These are phyloP conservation scores for Orobanche coerulescens DNA, from an alignment of 257 asterid species.

Conservation along the genomic window DNA sequence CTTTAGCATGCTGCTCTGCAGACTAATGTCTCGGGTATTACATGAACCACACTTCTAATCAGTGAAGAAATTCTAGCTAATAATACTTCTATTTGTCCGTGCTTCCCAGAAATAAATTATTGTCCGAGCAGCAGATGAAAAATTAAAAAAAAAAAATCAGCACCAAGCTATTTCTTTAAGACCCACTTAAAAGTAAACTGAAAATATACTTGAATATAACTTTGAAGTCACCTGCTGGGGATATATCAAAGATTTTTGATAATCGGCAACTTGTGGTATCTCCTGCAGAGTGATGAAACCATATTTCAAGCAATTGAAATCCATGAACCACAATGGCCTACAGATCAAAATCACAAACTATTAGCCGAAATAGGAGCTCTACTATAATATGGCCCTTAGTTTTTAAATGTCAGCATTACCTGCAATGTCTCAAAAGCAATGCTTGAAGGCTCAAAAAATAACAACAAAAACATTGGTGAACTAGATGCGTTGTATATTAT, in stretches of 20 bases:
- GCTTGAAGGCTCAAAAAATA: conserved; percentile 84
- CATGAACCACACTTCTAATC: not conserved
- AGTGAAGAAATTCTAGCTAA: not conserved
- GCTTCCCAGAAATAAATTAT: not conserved
- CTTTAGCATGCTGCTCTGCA: not conserved
- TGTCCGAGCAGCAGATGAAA: not conserved
- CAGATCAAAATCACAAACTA: conserved; percentile 21
- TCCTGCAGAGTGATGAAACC: conserved; percentile 59
- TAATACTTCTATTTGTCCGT: not conserved
- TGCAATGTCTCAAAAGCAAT: conserved; percentile 85
- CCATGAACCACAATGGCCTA: conserved; percentile 87
- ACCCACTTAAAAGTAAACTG: not conserved
- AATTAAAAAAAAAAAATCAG: not conserved
- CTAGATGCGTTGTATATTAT: conserved; percentile 35
- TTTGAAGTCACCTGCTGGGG: conserved; percentile 50
- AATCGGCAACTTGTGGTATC: conserved; percentile 46
- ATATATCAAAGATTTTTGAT: conserved; percentile 53
- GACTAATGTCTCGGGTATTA: not conserved
- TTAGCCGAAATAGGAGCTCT: conserved; percentile 15
- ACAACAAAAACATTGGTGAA: conserved; percentile 47
- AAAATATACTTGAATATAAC: not conserved
- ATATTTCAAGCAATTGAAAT: conserved; percentile 78
- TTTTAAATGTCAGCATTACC: conserved; percentile 30
- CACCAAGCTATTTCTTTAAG: not conserved
- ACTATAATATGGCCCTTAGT: not conserved